Evolutionary conservation across 352 stramenopile species (phyloP).

Genomic region (Globisporangium cylindrosporum): DNA sequence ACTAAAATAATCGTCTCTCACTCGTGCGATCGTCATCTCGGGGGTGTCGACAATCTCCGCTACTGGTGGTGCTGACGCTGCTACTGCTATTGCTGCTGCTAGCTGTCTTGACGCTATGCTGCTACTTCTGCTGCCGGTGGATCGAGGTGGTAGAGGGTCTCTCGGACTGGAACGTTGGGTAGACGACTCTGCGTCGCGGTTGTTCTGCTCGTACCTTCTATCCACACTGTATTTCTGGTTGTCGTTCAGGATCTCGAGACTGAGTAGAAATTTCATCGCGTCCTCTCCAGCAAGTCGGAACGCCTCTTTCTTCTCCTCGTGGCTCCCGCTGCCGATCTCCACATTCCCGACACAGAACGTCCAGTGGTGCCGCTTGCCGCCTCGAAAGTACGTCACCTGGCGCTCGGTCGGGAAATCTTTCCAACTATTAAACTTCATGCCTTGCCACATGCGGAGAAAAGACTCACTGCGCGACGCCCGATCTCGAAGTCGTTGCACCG

Average conservation of each 20-base stretch:
- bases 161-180: not conserved
- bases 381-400: constrained; percentile 49
- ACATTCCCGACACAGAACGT: constrained; percentile 60
- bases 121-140: not conserved
- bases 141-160: not conserved
- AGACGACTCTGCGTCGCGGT: constrained; percentile 4
- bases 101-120: not conserved
- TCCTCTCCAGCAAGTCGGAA: constrained; percentile 41
- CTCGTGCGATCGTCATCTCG: constrained; percentile 8
- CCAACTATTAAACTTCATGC: constrained; percentile 35
- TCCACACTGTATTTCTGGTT: constrained; percentile 6
- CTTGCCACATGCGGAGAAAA: constrained; percentile 56
- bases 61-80: not conserved
- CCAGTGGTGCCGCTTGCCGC: constrained; percentile 53
- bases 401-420: constrained; percentile 34
- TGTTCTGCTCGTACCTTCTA: not conserved
- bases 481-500: constrained; percentile 14
- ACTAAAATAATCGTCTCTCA: constrained; percentile 10
- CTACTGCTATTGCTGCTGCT: not conserved
- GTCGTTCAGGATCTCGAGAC: constrained; percentile 19
- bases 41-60: constrained; percentile 8
- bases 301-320: constrained; percentile 47
- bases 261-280: constrained; percentile 43
- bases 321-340: constrained; percentile 65
- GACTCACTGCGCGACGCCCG: constrained; percentile 23